Percentiles rank a stretch among this genome's conserved stretches.
Conservation (phyloP, 371 early-diverging fungal genomes). For the Actinomortierella ambigua region DNA sequence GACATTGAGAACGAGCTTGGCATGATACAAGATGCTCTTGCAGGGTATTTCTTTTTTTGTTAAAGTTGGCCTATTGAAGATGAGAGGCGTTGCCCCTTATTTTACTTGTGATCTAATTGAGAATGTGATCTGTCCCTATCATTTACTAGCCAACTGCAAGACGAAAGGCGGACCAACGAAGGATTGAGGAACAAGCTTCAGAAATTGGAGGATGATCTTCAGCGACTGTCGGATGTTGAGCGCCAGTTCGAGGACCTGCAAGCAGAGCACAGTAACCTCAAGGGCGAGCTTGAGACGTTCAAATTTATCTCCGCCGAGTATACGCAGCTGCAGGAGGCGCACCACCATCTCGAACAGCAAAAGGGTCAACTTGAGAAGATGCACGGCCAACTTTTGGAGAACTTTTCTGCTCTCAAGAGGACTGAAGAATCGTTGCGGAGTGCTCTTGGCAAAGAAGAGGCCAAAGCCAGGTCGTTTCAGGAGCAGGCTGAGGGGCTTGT, state of each 20-base stretch:
- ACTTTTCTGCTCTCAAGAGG: slow-evolving; percentile 12
- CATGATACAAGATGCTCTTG: slow-evolving; percentile 35
- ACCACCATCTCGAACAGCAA: slow-evolving; percentile 17
- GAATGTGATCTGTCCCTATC: neutral
- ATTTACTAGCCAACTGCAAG: slow-evolving; percentile 26
- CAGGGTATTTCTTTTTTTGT: slow-evolving; percentile 35
- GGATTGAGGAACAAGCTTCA: slow-evolving; percentile 18
- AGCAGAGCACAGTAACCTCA: slow-evolving; percentile 22
- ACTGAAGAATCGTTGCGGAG: slow-evolving; percentile 24
- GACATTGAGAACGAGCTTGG: slow-evolving; percentile 33
- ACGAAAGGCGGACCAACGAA: slow-evolving; percentile 23
- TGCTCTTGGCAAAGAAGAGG: slow-evolving; percentile 20
- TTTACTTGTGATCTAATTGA: too few relatives aligned
- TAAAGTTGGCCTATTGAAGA: too few relatives aligned
- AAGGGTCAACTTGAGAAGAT: slow-evolving; percentile 34
- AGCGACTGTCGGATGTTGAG: slow-evolving; percentile 31
- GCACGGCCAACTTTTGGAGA: slow-evolving; percentile 24
- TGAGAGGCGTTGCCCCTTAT: too few relatives aligned
- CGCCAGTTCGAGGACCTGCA: slow-evolving; percentile 20
- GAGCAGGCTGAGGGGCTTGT: slow-evolving; percentile 12
- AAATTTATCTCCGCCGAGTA: slow-evolving; percentile 38
- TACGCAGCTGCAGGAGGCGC: slow-evolving; percentile 26
- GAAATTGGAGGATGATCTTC: slow-evolving; percentile 21
- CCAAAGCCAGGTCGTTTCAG: slow-evolving; percentile 1
- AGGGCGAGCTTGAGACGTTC: slow-evolving; percentile 33